A percentile compares a stretch with the other conserved stretches of the same genome.
phyloP scores from a whole-genome alignment of 164 flowering plant species.

The Akebia trifoliata region DNA sequence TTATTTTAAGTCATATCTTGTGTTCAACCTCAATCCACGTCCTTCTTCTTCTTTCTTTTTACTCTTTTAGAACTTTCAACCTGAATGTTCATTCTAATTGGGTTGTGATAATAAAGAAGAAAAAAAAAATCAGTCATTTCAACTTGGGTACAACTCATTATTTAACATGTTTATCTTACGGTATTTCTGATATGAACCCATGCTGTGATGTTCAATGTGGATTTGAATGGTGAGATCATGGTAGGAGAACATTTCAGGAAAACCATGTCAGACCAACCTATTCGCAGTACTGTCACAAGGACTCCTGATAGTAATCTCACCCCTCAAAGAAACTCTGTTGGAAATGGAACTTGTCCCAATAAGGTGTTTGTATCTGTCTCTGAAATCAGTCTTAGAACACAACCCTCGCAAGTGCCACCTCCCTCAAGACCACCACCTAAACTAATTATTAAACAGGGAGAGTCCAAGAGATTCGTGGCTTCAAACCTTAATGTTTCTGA shows the following conservation, averaged over 20 bases:
- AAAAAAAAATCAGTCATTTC: not conserved
- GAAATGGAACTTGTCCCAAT: slow-evolving; percentile 18
- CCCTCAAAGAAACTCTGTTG: slow-evolving; percentile 18
- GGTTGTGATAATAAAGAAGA: not conserved
- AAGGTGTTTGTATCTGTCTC: slow-evolving; percentile 44
- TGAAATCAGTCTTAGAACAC: slow-evolving; percentile 67
- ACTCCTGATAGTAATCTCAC: slow-evolving; percentile 23
- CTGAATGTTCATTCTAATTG: too few species aligned
- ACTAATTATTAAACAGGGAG: slow-evolving; percentile 30
- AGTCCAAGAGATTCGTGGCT: slow-evolving; percentile 15
- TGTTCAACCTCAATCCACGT: too few species aligned
- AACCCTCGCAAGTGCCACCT: slow-evolving; percentile 72
- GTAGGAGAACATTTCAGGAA: slow-evolving; percentile 29
- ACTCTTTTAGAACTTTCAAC: too few species aligned
- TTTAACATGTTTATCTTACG: not conserved
- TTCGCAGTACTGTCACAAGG: slow-evolving; percentile 11
- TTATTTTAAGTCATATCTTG: too few species aligned
- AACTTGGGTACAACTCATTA: not conserved
- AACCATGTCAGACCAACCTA: slow-evolving; percentile 23
- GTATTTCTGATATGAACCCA: not conserved
- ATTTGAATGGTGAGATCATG: slow-evolving; percentile 16
- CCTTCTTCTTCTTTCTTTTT: too few species aligned
- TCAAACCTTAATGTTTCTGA: slow-evolving; percentile 24
- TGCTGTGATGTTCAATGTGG: slow-evolving; percentile 6
- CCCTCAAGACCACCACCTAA: slow-evolving; percentile 81